A percentile compares a stretch with the other conserved stretches of the same genome.
phyloP scores from a whole-genome alignment of 441 rosid species.

The Omphalea diandra region DNA sequence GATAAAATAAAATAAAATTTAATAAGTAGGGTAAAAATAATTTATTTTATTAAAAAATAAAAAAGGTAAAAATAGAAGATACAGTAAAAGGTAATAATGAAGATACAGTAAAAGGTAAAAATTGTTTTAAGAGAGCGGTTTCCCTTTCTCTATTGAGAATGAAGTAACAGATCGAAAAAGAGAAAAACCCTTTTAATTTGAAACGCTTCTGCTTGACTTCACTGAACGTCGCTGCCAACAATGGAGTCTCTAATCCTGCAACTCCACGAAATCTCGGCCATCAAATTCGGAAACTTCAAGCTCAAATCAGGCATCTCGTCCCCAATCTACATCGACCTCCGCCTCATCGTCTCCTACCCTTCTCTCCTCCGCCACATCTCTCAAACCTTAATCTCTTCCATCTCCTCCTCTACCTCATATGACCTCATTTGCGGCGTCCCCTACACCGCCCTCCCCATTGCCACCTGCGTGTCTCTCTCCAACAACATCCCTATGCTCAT shows the following conservation, averaged over 20 bases:
- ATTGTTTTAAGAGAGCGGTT: too few species aligned
- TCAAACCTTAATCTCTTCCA: constrained; percentile 58
- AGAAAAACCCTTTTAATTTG: too few species aligned
- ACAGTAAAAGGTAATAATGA: too few species aligned
- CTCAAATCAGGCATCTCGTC: constrained; percentile 91
- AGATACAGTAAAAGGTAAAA: too few species aligned
- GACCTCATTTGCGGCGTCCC: constrained; percentile 90
- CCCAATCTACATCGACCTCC: constrained; percentile 95
- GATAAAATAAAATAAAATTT: too few species aligned
- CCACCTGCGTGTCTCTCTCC: constrained; percentile 72
- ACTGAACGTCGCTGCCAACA: too few species aligned
- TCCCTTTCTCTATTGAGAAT: too few species aligned
- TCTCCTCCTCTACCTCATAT: constrained; percentile 47
- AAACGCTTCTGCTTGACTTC: too few species aligned
- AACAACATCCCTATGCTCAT: constrained; percentile 75
- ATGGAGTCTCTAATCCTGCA: constrained; percentile 80
- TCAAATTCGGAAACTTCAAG: constrained; percentile 86
- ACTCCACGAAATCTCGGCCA: constrained; percentile 89
- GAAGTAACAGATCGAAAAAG: too few species aligned
- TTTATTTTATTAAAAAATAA: too few species aligned
- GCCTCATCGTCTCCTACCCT: constrained; percentile 84
- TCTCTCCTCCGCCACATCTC: constrained; percentile 77
- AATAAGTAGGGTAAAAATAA: too few species aligned
- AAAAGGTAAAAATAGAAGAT: too few species aligned
- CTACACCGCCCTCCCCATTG: constrained; percentile 88